Conservation (phyloP, 164 flowering plant genomes). For the Cinnamomum micranthum region DNA sequence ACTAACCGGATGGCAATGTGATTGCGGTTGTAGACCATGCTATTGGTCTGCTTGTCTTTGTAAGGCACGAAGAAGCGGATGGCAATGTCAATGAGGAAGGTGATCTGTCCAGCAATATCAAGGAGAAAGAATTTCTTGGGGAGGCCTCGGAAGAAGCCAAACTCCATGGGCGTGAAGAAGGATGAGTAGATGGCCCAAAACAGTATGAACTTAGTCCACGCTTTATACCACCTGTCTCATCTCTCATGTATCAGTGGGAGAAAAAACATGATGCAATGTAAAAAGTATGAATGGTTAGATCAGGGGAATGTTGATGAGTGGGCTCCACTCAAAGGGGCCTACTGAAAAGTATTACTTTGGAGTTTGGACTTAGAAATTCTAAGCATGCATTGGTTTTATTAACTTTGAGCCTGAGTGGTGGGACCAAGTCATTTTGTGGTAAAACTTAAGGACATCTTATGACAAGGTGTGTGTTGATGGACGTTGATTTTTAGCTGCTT, state of each 20-base stretch:
- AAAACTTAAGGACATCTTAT: too few species aligned
- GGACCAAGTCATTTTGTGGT: too few species aligned
- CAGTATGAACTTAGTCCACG: constrained; percentile 71
- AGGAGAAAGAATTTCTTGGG: constrained; percentile 58
- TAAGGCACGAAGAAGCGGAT: constrained; percentile 68
- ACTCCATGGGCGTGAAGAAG: constrained; percentile 92
- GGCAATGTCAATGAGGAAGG: constrained; percentile 72
- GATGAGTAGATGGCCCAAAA: constrained; percentile 92
- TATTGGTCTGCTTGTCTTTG: constrained; percentile 68
- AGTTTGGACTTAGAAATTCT: too few species aligned
- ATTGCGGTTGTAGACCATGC: constrained; percentile 54
- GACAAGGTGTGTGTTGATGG: too few species aligned
- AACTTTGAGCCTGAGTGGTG: too few species aligned
- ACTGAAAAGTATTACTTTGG: too few species aligned
- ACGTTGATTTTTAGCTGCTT: too few species aligned
- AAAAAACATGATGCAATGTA: too few species aligned
- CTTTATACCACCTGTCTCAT: constrained; percentile 58
- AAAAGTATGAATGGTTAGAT: too few species aligned
- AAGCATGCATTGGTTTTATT: too few species aligned
- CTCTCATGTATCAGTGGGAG: neutral
- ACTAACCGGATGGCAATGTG: constrained; percentile 67
- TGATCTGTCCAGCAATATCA: constrained; percentile 74
- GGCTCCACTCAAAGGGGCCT: too few species aligned
- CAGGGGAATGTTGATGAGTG: too few species aligned
- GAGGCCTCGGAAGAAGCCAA: constrained; percentile 91